Evolutionary conservation across 208 protist genomes (phyloP), one percentile per base, ranked within the genome.

Genomic region (Crithidia acanthocephali): DNA sequence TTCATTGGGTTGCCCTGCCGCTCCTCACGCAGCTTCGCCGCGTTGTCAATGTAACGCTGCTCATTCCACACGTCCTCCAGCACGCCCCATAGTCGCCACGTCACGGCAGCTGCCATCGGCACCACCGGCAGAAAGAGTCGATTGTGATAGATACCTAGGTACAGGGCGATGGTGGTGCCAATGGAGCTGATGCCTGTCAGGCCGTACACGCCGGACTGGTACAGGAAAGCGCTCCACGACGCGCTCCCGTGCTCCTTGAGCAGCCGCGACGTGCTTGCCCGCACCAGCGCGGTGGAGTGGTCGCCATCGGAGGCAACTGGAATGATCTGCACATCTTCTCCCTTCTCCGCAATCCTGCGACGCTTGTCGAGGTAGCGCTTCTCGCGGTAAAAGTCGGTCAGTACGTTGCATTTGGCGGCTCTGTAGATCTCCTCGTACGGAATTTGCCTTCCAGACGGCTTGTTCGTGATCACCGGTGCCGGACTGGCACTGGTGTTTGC

Each of bases 1-100:
- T 91, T 83, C 87, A 92, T 87, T 32, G 90, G 90, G 70, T 95
- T 92, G 50, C 83, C 85, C 67, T 85, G 80, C 18, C 90, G 90
- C 58, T 85, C 74, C 52, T 84, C 81, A 10, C 90, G 79, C 62
- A 95, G 52, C 67, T 71, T 72, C 23, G 87, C 87, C 1, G 90
- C 90, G 52, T 91, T 90, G 57, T 95, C 85, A 63, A 88, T 83
- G 74, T 91, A 95, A 22, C 85, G 81, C 76, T 95, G 85, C 73
- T 89, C 79, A 65, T 84, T 86, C 86, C 90, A 92, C 15, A 88
- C 79, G 44, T 74, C 77, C 80, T 95, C 90, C 30, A 95, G 66
- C 22, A 85, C 63, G 45, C 80, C 76, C 90, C 90, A 95, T 60
- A 92, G 37, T 3, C 86, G 81, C 85, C 87, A 95, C 73, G 90